Evolutionary conservation across 2,329 filamentous ascomycete genomes (phyloP).

Genomic region (Penicillium digitatum): DNA sequence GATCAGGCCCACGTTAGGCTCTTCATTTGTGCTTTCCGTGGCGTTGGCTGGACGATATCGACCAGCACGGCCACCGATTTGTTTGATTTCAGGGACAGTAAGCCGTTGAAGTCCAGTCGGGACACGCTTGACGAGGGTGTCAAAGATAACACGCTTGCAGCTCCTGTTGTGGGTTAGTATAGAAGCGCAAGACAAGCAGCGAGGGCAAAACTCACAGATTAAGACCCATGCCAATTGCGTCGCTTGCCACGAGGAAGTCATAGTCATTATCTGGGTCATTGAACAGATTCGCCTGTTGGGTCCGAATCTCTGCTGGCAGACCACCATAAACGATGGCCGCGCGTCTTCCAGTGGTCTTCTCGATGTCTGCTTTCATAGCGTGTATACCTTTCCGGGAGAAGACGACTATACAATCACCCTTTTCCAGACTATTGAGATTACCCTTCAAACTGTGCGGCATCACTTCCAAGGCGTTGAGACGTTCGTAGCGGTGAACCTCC

Average conservation of each 20-base stretch:
- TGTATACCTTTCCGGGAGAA: slow-evolving; percentile 84
- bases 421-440: slow-evolving; percentile 64
- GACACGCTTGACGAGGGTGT: slow-evolving; percentile 69
- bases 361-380: slow-evolving; percentile 71
- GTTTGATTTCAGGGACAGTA: slow-evolving; percentile 75
- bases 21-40: slow-evolving; percentile 17
- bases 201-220: slow-evolving; percentile 63
- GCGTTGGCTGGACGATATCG: slow-evolving; percentile 67
- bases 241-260: slow-evolving; percentile 87
- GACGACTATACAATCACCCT: slow-evolving; percentile 84
- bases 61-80: slow-evolving; percentile 90
- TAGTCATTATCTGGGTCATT: slow-evolving; percentile 96
- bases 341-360: slow-evolving; percentile 68
- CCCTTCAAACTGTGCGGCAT: slow-evolving; percentile 61
- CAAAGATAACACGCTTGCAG: slow-evolving; percentile 86
- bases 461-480: slow-evolving; percentile 72
- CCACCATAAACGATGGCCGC: slow-evolving; percentile 92
- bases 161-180: slow-evolving; percentile 44
- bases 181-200: neutral
- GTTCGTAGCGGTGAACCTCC: slow-evolving; percentile 75
- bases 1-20: slow-evolving; percentile 61
- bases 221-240: slow-evolving; percentile 95
- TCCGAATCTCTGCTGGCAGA: slow-evolving; percentile 85
- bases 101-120: slow-evolving; percentile 57
- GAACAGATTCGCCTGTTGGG: slow-evolving; percentile 86